phyloP scores from a whole-genome alignment of 345 rosid species.

The Citrus sp. region DNA sequence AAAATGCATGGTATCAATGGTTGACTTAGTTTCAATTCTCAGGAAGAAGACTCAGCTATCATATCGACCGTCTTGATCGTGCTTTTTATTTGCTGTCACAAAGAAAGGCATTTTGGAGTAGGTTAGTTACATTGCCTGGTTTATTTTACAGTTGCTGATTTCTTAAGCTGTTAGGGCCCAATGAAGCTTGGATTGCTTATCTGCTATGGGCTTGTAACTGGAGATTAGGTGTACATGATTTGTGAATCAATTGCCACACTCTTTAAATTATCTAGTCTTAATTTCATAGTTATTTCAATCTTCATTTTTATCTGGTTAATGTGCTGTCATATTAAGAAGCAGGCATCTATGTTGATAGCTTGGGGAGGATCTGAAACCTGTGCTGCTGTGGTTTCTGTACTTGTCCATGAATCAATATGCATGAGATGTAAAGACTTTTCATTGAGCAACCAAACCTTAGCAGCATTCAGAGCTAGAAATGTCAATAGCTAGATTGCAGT shows the following conservation, averaged over 20 bases:
- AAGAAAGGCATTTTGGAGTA: not conserved
- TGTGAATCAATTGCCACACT: not conserved
- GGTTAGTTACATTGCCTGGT: not conserved
- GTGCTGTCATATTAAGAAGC: not conserved
- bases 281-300: not conserved
- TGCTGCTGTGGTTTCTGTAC: not conserved
- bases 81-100: not conserved
- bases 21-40: constrained; percentile 7
- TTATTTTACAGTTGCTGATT: not conserved
- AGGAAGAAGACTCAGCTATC: not conserved
- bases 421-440: not conserved
- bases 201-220: not conserved
- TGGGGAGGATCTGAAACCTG: not conserved
- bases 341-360: not conserved
- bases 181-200: not conserved
- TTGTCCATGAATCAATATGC: not conserved
- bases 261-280: not conserved
- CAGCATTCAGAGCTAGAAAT: not conserved
- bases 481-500: not conserved
- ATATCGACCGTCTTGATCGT: not conserved
- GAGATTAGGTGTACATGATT: constrained; percentile 1
- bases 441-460: not conserved
- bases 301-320: not conserved
- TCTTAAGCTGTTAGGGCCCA: not conserved
- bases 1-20: not conserved